Base-by-base conservation (phyloP, 805 yeast genomes). In the Yarrowia osloensis region DNA sequence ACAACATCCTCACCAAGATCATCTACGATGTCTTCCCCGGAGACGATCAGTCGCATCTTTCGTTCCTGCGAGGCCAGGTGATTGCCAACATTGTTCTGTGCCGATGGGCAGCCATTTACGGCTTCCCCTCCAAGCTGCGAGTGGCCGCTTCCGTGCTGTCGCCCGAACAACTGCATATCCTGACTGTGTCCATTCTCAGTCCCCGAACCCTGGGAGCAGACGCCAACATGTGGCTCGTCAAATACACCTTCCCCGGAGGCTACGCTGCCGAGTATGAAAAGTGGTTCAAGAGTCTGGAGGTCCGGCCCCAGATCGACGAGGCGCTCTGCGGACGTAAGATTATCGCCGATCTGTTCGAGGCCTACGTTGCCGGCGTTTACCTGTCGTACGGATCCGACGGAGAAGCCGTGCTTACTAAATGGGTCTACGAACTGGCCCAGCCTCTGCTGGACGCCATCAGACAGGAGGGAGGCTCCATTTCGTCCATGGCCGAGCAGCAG, bases 321-420 rank as follows among this genome's bases (percentile, higher is more conserved):
- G 37, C 63, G 8, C 35, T 57, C 1, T 75, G 70, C 19, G 49
- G 49, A 11, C 24, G 49, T 2, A 95, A 95, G 74, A 79, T 89
- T 4, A 84, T 83, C 73, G 97, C 98, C 0, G 99, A 94, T 80
- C 86, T 89, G 0, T 90, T 94, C 74, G 99, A 95, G 77, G 97
- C 98, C 0, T 94, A 94, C 71, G 82, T 95, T 54, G 98, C 97
- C 7, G 99, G 96, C 0, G 76, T 94, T 35, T 82, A 83, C 8
- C 80, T 85, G 24, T 96, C 90, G 70, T 79, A 83, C 50, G 77
- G 79, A 24, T 74, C 76, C 15, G 79, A 78, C 9, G 70, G 71
- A 5, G 62, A 66, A 0, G 71, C 69, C 3, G 76, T 74, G 1
- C 29, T 61, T 4, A 71, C 72, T 17, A 37, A 70, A 9, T 80